Base-by-base conservation (phyloP, 2,329 filamentous ascomycete genomes). In the Botrytis squamosa region DNA sequence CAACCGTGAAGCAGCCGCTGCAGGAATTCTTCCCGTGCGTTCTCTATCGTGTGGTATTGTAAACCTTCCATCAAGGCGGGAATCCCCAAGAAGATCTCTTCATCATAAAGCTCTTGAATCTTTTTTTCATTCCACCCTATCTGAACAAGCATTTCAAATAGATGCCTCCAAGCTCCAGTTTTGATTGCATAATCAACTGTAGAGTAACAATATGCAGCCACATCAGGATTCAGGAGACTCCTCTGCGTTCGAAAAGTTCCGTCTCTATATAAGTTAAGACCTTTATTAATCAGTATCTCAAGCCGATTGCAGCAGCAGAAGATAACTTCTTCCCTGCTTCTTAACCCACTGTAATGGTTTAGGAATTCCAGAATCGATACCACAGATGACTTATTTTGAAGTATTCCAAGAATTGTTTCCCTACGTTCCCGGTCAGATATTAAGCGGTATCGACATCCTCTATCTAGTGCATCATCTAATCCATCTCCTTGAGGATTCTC, bases 281-380 rank as follows among this genome's bases (percentile, higher is more conserved):
- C 25, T n/a, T 16, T 16, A 7, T 3, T 0, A 2, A 55, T 14
- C 4, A 55, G n/a, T 29, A 55, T 29, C 4, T 16, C 5, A 6
- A 55, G 52, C 14, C 52, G n/a, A 18, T 18, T 55, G 0, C 52
- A 16, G 8, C n/a, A 55, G n/a, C 52, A 55, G n/a, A 29, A 12
- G 8, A 55, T 1, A 8, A 55, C 3, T 29, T 55, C 52, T 29
- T 29, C 52, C 18, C 52, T 16, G 12, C 14, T 55, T 55, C 52
- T 55, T 0, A n/a, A 8, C 14, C 14, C 52, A 29, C 5, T 18
- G n/a, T 55, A 55, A 3, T 0, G 0, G 0, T 18, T 29, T 0
- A 18, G 4, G 6, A 55, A 55, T 18, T 29, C 1, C 2, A 55
- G 25, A 18, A 55, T 55, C 4, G 25, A 55, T 16, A 16, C 4